These are phyloP conservation scores for Ogataea saltuana DNA, from an alignment of 805 yeast species.

Conservation along the genomic window DNA sequence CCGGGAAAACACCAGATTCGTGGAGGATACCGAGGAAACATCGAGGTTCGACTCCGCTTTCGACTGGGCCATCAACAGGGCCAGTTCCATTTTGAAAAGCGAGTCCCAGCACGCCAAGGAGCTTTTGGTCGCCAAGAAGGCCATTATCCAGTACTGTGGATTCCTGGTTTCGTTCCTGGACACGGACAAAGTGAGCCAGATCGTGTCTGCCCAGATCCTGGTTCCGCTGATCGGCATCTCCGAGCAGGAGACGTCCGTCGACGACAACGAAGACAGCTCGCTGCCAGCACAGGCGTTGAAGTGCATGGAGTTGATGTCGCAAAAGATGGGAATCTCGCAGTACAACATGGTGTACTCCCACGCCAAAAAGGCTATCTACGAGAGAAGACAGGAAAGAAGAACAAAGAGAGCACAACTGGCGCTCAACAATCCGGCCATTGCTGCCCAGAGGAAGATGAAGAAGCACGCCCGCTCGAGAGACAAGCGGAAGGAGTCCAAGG, in stretches of 20 bases:
- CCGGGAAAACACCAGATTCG: conserved; percentile 40
- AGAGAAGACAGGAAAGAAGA: conserved; percentile 73
- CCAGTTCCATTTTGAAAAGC: conserved; percentile 63
- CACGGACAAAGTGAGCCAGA: conserved; percentile 40
- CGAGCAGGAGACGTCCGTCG: conserved; percentile 35
- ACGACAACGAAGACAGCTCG: conserved; percentile 38
- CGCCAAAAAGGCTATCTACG: conserved; percentile 60
- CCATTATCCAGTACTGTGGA: conserved; percentile 71
- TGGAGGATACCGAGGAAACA: conserved; percentile 25
- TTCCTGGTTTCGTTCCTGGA: conserved; percentile 53
- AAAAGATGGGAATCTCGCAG: conserved; percentile 68
- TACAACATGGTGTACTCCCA: conserved; percentile 61
- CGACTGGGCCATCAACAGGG: conserved; percentile 64
- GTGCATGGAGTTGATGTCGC: conserved; percentile 65
- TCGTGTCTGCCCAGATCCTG: conserved; percentile 38
- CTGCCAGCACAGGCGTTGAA: conserved; percentile 49
- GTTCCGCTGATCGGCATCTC: conserved; percentile 36
- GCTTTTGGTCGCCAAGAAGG: conserved; percentile 59
- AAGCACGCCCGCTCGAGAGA: conserved; percentile 77
- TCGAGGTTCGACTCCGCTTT: conserved; percentile 40
- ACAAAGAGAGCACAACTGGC: conserved; percentile 75
- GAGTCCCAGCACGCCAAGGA: conserved; percentile 56
- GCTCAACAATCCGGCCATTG: conserved; percentile 73
- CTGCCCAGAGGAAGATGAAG: conserved; percentile 75
- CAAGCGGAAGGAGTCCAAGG: conserved; percentile 72